phyloP scores from a whole-genome alignment of 176 grass and related monocot genomes.

The Phoenix roebelenii region DNA sequence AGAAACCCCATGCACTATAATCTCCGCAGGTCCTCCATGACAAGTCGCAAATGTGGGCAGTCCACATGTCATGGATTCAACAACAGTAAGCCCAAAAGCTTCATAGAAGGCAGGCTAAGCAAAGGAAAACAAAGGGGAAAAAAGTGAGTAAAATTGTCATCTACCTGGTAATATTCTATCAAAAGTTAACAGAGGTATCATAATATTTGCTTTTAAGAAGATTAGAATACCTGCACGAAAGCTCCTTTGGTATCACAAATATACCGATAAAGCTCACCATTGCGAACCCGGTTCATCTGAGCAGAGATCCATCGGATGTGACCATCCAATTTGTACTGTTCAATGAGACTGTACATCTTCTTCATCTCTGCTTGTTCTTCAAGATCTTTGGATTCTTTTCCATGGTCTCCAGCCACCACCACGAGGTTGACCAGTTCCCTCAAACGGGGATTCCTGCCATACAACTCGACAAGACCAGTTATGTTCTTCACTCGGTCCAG shows the following conservation, averaged over 20 bases:
- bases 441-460: conserved; percentile 56
- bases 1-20: conserved; percentile 82
- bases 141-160: neutral
- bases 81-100: conserved; percentile 92
- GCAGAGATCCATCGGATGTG: conserved; percentile 97
- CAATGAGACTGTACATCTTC: conserved; percentile 86
- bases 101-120: conserved; percentile 89
- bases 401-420: conserved; percentile 88
- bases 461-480: conserved; percentile 90
- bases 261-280: conserved; percentile 91
- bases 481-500: conserved; percentile 94
- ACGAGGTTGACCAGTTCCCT: conserved; percentile 92
- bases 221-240: conserved; percentile 66
- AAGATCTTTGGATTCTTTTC: conserved; percentile 85
- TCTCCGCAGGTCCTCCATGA: conserved; percentile 85
- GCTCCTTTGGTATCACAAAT: conserved; percentile 82
- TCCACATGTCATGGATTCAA: conserved; percentile 90
- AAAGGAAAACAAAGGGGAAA: neutral
- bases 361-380: conserved; percentile 95
- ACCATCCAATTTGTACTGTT: conserved; percentile 70
- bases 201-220: too few relatives aligned
- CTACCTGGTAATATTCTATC: too few relatives aligned
- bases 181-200: too few relatives aligned
- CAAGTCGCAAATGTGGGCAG: conserved; percentile 87
- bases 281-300: conserved; percentile 99